phyloP scores from a whole-genome alignment of 1,284 basidiomycete species.

The Apiotrichum domesticum region DNA sequence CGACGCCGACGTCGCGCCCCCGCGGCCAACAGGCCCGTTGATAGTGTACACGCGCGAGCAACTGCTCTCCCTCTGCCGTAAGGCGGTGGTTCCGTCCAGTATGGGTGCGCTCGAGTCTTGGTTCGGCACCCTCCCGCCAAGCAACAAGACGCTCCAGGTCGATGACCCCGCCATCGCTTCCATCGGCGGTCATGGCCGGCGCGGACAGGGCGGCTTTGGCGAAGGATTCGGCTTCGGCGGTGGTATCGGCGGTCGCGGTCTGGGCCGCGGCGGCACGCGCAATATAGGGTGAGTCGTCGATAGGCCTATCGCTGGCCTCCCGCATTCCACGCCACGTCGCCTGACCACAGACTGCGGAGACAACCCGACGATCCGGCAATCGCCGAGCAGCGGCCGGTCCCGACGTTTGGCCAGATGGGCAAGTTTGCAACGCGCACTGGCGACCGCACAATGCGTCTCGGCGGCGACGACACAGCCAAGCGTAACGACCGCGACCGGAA shows the following conservation, averaged over 20 bases:
- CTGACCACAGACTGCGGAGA: conserved; percentile 16
- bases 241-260: conserved; percentile 31
- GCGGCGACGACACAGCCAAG: conserved; percentile 17
- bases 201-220: conserved; percentile 30
- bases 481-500: not conserved
- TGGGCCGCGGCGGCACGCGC: conserved; percentile 20
- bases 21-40: conserved; percentile 6
- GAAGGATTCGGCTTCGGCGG: conserved; percentile 44
- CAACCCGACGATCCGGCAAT: conserved; percentile 21
- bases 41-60: conserved; percentile 12
- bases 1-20: not conserved
- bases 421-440: conserved; percentile 26
- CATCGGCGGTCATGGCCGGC: conserved; percentile 23
- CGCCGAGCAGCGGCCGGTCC: conserved; percentile 6
- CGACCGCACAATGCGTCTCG: conserved; percentile 22
- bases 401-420: conserved; percentile 29
- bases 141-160: conserved; percentile 1
- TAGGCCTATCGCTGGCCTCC: too few relatives aligned
- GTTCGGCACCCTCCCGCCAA: conserved; percentile 7
- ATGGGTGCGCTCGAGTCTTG: conserved; percentile 13
- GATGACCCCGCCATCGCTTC: conserved; percentile 42
- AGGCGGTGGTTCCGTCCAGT: not conserved
- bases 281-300: conserved; percentile 28
- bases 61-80: conserved; percentile 9
- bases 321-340: too few relatives aligned